These are phyloP conservation scores for Mycosphaerella sp. DNA, from an alignment of 2,329 filamentous ascomycete species.

Conservation along the genomic window DNA sequence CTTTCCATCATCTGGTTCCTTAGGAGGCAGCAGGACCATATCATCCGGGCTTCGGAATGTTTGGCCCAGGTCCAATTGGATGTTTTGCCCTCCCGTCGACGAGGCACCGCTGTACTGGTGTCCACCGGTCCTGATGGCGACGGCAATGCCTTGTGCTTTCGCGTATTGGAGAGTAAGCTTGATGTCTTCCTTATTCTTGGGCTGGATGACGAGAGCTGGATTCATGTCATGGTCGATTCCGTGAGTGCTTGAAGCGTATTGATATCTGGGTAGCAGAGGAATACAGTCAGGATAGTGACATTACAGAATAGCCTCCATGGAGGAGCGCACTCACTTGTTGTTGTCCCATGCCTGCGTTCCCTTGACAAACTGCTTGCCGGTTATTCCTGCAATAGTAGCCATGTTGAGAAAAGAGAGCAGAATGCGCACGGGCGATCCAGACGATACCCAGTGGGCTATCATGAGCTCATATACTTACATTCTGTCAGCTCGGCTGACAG, in stretches of 20 bases:
- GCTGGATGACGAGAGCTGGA: constrained; percentile 42
- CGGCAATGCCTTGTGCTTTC: constrained; percentile 36
- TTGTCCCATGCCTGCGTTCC: constrained; percentile 5
- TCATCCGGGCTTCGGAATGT: constrained; percentile 30
- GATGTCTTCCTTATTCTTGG: constrained; percentile 42
- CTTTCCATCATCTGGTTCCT: constrained; percentile 14
- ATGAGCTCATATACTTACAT: too few relatives aligned
- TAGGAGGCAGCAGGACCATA: neutral
- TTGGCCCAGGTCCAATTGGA: constrained; percentile 43
- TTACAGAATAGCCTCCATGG: neutral
- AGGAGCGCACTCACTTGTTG: neutral
- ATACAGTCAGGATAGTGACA: neutral
- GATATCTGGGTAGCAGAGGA: constrained; percentile 1
- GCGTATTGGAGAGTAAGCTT: constrained; percentile 39
- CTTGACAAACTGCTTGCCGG: constrained; percentile 1
- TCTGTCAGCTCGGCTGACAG: too few relatives aligned
- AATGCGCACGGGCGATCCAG: neutral
- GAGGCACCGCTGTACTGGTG: constrained; percentile 49
- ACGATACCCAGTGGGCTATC: neutral
- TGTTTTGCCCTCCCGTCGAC: constrained; percentile 41
- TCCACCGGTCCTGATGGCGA: constrained; percentile 45
- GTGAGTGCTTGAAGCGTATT: constrained; percentile 4
- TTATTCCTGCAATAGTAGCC: constrained; percentile 2
- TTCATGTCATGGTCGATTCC: constrained; percentile 20
- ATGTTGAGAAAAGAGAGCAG: neutral